Evolutionary conservation across 768 basidiomycete genomes (phyloP), one percentile per base, ranked within the genome.

Genomic region (Fomitopsis serialis): DNA sequence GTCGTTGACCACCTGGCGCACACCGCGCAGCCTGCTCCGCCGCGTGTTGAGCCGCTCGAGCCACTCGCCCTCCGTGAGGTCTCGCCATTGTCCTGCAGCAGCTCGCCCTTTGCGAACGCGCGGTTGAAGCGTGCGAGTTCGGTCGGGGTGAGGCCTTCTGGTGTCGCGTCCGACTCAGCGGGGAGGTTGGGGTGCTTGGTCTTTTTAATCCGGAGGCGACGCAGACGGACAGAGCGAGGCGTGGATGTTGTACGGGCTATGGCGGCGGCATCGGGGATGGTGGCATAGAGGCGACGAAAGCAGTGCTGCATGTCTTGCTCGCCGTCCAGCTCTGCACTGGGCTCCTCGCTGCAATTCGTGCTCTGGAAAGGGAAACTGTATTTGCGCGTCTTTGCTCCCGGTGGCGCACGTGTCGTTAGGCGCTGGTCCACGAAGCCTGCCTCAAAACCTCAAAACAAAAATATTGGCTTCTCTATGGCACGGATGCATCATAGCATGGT

Each of bases 171-270:
- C 25, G 78, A 70, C 70, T 74, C 52, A 54, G 55, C 36, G 55
- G 49, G 58, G 32, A 65, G 45, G 2, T 76, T 72, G 46, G 74
- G 70, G 57, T 72, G 72, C 67, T 80, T 49, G n/a, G 35, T 36
- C 48, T 40, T 49, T 32, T 29, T 32, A 23, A 37, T 84, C 52
- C 66, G 69, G 32, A 70, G 69, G 52, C 89, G 82, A 49, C 89
- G 85, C 17, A 80, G 74, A 53, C 84, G 83, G 48, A 91, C 87
- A 24, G 87, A 85, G 42, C 82, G 77, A 1, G 89, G 89, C 0
- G 86, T 79, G 0, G 89, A 90, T 8, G 81, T 76, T 25, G 84
- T 85, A 42, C 85, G 75, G 2, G 89, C 87, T 35, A 54, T 53
- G 0, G 70, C 69, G 3, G 76, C 77, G 12, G 68, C 63, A 3